Base-by-base conservation (phyloP, 768 basidiomycete genomes). In the Rhizopogon vulgaris region DNA sequence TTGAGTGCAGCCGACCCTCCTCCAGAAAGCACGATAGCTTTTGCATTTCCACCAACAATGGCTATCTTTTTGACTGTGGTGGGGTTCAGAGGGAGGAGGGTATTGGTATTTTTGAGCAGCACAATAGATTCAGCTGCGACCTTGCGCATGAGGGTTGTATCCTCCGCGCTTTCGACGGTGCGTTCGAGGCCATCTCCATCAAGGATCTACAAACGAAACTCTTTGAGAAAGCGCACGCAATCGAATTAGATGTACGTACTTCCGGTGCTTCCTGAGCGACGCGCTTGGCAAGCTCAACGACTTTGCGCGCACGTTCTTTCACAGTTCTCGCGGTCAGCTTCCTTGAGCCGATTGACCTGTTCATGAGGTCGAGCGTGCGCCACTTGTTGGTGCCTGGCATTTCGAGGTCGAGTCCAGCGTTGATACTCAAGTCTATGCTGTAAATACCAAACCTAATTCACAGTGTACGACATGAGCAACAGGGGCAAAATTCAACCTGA, bases 311-410 rank as follows among this genome's bases (percentile, higher is more conserved):
- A 14, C 88, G 79, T 25, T 78, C 78, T 55, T 87, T 85, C 28
- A 91, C 65, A 8, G 80, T 81, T 14, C 80, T 74, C n/a, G 73
- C 65, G 1, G 78, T 82, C 40, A 90, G 65, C 67, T 91, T 91
- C 17, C 83, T 71, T 1, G 84, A 75, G 6, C 64, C 59, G 43
- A 87, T 76, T 0, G 76, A 78, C 24, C 85, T 75, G 56, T 79
- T 80, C 58, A 88, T 77, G 32, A 82, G 74, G 53, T 85, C 82
- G n/a, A 83, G 73, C 0, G 78, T 80, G 6, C 87, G 77, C 87
- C 86, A 88, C 56, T 88, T 87, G 67, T 84, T 83, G 12, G 70
- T 69, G 2, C 88, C 87, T 0, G 86, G 87, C 85, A 88, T 89
- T 63, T 89, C 87, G 36, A 91, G 76, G 61, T 90, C 85, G 22